A percentile compares a stretch with the other conserved stretches of the same genome.
These are phyloP conservation scores for Talaromyces marneffei DNA, from an alignment of 2,329 filamentous ascomycete species.

Conservation along the genomic window DNA sequence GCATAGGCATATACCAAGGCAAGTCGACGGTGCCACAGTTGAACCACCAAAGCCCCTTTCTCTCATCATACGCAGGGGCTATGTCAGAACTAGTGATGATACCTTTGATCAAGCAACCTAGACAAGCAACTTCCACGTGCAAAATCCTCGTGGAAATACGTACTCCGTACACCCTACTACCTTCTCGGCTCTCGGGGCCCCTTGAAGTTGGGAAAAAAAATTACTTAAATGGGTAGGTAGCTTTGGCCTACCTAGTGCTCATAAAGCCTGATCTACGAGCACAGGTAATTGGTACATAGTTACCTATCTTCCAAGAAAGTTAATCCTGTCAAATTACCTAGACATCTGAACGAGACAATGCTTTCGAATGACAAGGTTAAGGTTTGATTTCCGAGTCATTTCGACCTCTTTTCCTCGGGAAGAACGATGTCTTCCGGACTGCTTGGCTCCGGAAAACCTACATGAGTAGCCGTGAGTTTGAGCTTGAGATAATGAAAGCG, in stretches of 20 bases:
- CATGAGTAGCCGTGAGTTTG: background rate
- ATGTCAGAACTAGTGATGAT: background rate
- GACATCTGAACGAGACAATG: background rate
- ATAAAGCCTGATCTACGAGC: background rate
- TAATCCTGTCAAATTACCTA: background rate
- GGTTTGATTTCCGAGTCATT: background rate
- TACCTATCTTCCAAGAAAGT: background rate
- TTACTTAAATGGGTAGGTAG: background rate
- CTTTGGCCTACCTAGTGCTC: background rate
- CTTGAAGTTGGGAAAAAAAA: background rate
- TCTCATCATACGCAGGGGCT: background rate
- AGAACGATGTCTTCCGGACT: background rate
- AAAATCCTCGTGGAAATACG: background rate
- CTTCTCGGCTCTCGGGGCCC: background rate
- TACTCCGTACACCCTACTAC: no score
- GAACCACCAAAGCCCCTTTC: background rate
- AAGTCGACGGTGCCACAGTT: background rate
- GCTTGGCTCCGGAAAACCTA: background rate
- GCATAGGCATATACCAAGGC: background rate
- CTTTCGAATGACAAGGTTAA: background rate
- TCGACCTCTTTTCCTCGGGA: background rate
- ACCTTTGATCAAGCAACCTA: background rate
- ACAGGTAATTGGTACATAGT: background rate
- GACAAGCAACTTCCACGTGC: background rate
- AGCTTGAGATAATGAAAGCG: background rate